phyloP scores from a whole-genome alignment of 169 alveolate genomes.

The Toxoplasma gondii region DNA sequence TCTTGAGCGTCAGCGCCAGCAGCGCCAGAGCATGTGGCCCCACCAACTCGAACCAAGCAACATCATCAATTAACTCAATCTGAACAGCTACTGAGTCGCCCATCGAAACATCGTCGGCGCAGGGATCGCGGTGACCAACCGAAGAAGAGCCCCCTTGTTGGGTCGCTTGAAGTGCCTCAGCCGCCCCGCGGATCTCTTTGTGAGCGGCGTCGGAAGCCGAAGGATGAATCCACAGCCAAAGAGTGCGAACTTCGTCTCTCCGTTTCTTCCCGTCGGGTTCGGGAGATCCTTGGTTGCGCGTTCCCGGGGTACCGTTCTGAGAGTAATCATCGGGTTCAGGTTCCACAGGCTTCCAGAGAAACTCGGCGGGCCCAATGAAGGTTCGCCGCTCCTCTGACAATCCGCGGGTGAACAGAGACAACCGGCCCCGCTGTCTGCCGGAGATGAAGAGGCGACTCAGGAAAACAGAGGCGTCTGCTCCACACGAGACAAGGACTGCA shows the following conservation, averaged over 20 bases:
- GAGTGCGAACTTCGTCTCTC: neutral
- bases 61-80: neutral
- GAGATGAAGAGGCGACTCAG: neutral
- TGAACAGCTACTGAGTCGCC: neutral
- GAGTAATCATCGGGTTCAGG: neutral
- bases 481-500: neutral
- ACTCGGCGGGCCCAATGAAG: slow-evolving; percentile 6
- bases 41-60: slow-evolving; percentile 19
- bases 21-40: slow-evolving; percentile 26
- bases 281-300: neutral
- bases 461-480: slow-evolving; percentile 11
- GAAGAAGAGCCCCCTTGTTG: no score
- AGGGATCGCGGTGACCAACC: neutral
- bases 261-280: neutral
- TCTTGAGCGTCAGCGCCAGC: slow-evolving; percentile 16
- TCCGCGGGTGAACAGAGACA: neutral
- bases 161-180: neutral
- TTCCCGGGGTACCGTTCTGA: neutral
- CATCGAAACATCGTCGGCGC: neutral
- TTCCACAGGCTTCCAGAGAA: slow-evolving; percentile 31
- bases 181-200: neutral
- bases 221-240: slow-evolving; percentile 56
- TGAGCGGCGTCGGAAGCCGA: slow-evolving; percentile 40
- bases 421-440: slow-evolving; percentile 30
- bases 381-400: neutral